These are phyloP conservation scores for Trichoderma semiorbis DNA, from an alignment of 2,329 filamentous ascomycete species.

Conservation along the genomic window DNA sequence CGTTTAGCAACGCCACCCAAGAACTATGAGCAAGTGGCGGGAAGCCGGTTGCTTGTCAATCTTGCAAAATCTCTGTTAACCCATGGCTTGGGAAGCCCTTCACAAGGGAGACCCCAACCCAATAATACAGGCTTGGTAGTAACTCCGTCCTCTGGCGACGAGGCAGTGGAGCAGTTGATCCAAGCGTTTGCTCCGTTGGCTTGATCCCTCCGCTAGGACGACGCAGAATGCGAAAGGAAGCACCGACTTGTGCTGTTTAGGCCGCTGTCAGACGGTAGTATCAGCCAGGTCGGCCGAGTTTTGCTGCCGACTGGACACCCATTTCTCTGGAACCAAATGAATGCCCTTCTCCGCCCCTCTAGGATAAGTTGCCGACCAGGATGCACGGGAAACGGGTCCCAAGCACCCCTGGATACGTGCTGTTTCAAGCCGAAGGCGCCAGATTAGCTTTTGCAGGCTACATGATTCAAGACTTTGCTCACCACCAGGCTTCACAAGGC, in stretches of 20 bases:
- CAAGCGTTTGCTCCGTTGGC: not conserved
- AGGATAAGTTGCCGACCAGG: not conserved
- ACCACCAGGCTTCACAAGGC: slow-evolving; percentile 14
- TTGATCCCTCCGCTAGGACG: not conserved
- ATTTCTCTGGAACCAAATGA: not conserved
- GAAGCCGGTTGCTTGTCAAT: not conserved
- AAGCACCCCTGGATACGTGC: slow-evolving; percentile 8
- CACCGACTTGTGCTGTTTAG: not conserved
- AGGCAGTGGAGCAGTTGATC: not conserved
- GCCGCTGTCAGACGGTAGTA: not conserved
- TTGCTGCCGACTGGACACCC: not conserved
- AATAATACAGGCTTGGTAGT: not conserved
- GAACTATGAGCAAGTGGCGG: not conserved
- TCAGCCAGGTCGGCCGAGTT: not conserved
- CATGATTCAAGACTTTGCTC: slow-evolving; percentile 9
- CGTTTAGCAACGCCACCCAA: not conserved
- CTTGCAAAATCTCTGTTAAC: not conserved
- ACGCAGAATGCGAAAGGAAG: not conserved
- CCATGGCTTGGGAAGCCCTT: not conserved
- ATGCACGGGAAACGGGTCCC: not conserved
- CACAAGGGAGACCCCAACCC: not conserved
- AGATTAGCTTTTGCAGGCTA: slow-evolving; percentile 15
- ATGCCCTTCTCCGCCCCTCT: not conserved
- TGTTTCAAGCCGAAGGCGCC: slow-evolving; percentile 13
- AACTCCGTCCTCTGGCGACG: not conserved